Base-by-base conservation (phyloP, 768 basidiomycete species). In the Amanita pseudoporphyria region DNA sequence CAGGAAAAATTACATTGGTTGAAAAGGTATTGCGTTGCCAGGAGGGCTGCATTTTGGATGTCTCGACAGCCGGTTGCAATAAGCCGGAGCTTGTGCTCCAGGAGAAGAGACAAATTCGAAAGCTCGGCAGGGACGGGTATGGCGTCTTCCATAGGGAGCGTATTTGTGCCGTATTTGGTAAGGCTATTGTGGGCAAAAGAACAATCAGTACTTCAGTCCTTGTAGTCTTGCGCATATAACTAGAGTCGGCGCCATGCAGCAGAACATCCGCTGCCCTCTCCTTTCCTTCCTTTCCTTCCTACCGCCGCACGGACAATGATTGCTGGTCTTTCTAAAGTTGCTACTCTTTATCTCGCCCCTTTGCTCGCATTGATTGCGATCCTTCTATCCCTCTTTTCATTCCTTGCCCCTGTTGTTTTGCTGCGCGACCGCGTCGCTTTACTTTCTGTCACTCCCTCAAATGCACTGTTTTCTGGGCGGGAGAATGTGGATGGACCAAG, bases 21-120 rank as follows among this genome's bases (percentile, higher is more conserved):
- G 56, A 89, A 92, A 12, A 87, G 64, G 58, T 75, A 78, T 67
- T 88, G 86, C 18, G 82, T 66, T n/a, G 86, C 85, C 47, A 68
- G 62, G 22, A 91, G 67, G 14, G 86, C 81, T 44, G 78, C 74
- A 46, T 64, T 60, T 37, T 74, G 73, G 24, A 87, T 70, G 36
- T 76, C 74, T 40, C 65, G 56, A 61, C 67, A 78, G 39, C 81
- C 78, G 9, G 64, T 59, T n/a, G 76, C 75, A 52, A 89, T 6
- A 65, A 67, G 60, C 84, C 77, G 21, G 77, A 72, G 26, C 68
- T 67, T 33, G 71, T 66, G 30, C 79, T 48, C 79, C 9, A 87
- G 63, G 28, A 82, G 60, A n/a, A 63, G 61, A 18, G 82, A 76
- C 36, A 88, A 71, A 39, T 57, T 57, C 36, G 63, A 63, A 24